A percentile compares a stretch with the other conserved stretches of the same genome.
phyloP scores from a whole-genome alignment of 2,329 filamentous ascomycete genomes.

The Fonsecaea monophora region DNA sequence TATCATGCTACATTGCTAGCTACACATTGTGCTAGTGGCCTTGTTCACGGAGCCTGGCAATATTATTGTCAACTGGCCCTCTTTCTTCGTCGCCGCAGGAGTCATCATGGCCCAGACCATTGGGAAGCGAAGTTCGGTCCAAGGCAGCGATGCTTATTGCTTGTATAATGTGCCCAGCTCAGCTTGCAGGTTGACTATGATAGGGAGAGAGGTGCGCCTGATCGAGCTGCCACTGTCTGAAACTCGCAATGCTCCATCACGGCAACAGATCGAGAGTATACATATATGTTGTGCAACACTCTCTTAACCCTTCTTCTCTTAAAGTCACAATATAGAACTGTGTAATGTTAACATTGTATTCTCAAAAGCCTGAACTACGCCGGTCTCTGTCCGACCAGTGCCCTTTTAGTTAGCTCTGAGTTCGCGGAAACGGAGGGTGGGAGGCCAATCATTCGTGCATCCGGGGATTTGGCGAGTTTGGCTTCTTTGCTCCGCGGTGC shows the following conservation, averaged over 20 bases:
- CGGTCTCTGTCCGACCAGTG: no score
- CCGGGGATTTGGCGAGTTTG: constrained; percentile 9
- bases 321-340: neutral
- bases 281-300: neutral
- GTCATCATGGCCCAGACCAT: neutral
- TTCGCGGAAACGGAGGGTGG: no score
- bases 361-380: no score
- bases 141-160: neutral
- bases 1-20: neutral
- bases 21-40: neutral
- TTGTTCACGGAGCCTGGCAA: neutral
- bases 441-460: neutral
- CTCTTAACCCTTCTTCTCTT: neutral
- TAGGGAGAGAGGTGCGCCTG: neutral
- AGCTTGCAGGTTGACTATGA: neutral
- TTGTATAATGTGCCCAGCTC: neutral
- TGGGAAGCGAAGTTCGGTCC: neutral
- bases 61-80: neutral
- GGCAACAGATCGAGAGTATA: neutral
- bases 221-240: neutral
- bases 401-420: no score
- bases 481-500: constrained; percentile 16
- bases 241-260: neutral
- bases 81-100: neutral
- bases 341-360: no score